A percentile compares a stretch with the other conserved stretches of the same genome.
Conservation (phyloP, 1,139 yeast species). For the Williopsis jadinii region DNA sequence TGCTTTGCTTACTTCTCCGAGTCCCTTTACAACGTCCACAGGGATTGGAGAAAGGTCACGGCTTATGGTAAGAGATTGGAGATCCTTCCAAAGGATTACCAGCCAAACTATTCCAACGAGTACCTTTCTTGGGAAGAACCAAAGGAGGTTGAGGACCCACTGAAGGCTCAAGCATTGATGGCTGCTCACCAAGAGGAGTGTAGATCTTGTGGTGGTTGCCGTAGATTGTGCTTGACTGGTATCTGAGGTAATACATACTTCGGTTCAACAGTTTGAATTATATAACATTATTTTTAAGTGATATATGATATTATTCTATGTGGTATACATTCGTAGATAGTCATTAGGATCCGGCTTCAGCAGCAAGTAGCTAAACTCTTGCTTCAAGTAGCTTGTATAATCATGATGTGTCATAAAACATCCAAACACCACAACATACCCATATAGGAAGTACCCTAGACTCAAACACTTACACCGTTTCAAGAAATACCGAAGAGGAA, state of each 20-base stretch:
- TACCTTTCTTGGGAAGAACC: slow-evolving; percentile 1
- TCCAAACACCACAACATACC: no score
- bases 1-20: slow-evolving; percentile 1
- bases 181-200: slow-evolving; percentile 1
- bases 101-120: background rate
- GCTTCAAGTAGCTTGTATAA: no score
- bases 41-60: slow-evolving; percentile 1
- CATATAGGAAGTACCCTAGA: no score
- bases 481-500: no score
- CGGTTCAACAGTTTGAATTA: background rate
- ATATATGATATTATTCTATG: no score
- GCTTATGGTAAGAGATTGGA: slow-evolving; percentile 1
- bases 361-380: no score
- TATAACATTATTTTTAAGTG: no score
- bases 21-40: slow-evolving; percentile 1
- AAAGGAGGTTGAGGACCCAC: slow-evolving; percentile 1
- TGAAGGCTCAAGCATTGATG: slow-evolving; percentile 1
- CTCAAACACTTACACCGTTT: no score
- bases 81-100: background rate
- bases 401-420: no score
- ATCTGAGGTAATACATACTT: background rate
- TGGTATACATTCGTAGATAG: no score
- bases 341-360: no score
- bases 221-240: background rate
- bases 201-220: slow-evolving; percentile 1